A percentile compares a stretch with the other conserved stretches of the same genome.
Conservation (phyloP, 78 protist species). For the Dictyostelium discoideum region DNA sequence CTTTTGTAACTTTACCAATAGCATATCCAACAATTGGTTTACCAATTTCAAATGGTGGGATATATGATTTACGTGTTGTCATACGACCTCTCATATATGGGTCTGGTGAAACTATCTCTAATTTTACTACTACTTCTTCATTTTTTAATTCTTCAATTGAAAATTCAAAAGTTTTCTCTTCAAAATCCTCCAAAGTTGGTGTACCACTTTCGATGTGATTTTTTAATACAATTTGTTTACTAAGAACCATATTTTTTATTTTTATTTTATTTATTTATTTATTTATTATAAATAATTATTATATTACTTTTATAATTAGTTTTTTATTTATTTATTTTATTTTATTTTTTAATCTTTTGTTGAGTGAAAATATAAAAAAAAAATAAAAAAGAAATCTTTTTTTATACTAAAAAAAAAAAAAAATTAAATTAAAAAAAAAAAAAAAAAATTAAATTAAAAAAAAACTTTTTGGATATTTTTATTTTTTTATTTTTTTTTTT, state of each 20-base stretch:
- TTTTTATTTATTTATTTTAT: too few relatives aligned
- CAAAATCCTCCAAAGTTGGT: background rate
- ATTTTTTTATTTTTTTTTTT: too few relatives aligned
- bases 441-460: too few relatives aligned
- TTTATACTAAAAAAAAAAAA: too few relatives aligned
- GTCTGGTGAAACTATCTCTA: background rate
- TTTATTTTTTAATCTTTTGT: too few relatives aligned
- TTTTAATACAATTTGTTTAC: background rate
- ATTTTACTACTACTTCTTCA: background rate
- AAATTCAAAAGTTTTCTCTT: background rate
- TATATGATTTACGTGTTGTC: background rate
- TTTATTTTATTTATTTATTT: too few relatives aligned
- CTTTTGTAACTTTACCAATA: background rate
- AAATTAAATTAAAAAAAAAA: too few relatives aligned
- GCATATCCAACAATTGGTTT: background rate
- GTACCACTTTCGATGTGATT: background rate
- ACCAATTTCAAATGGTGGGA: background rate
- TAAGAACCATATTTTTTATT: background rate
- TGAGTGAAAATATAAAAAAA: too few relatives aligned
- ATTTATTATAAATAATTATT: background rate
- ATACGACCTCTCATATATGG: constrained; percentile 60
- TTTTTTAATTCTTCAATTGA: background rate
- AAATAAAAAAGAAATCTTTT: too few relatives aligned
- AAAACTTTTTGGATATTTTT: too few relatives aligned
- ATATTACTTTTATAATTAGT: too few relatives aligned